These are phyloP conservation scores for Waitea zeae DNA, from an alignment of 1,284 basidiomycete species.

Conservation along the genomic window DNA sequence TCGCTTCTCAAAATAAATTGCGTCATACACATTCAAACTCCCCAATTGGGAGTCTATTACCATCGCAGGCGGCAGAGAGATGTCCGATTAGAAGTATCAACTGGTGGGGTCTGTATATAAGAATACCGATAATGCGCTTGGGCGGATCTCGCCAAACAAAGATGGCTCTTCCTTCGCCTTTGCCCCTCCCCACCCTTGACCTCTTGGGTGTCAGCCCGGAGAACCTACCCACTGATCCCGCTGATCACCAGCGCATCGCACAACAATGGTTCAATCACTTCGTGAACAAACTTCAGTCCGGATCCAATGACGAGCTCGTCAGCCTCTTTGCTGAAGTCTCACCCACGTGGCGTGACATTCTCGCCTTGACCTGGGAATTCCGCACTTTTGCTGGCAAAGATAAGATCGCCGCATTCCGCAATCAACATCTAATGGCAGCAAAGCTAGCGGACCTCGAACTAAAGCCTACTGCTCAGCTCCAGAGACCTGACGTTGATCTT, in stretches of 20 bases:
- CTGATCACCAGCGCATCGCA: not conserved
- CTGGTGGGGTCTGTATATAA: too few relatives aligned
- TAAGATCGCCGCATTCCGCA: constrained; percentile 24
- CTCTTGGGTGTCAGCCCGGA: too few relatives aligned
- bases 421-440: constrained; percentile 21
- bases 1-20: too few relatives aligned
- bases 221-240: too few relatives aligned
- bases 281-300: not conserved
- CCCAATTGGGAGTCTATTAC: too few relatives aligned
- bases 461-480: constrained; percentile 12
- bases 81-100: too few relatives aligned
- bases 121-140: too few relatives aligned
- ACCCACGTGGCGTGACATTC: constrained; percentile 37
- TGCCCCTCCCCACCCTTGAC: too few relatives aligned
- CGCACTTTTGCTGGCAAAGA: constrained; percentile 34
- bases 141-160: too few relatives aligned
- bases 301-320: constrained; percentile 9
- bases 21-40: too few relatives aligned
- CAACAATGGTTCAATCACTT: not conserved
- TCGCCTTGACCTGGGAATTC: constrained; percentile 48
- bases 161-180: too few relatives aligned
- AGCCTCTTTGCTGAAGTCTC: constrained; percentile 25
- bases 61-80: too few relatives aligned
- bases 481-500: constrained; percentile 23
- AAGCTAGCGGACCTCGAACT: constrained; percentile 23